Percentiles rank a stretch among this genome's conserved stretches.
phyloP scores from a whole-genome alignment of 345 rosid genomes.

The Eucalyptus erythrocorys region DNA sequence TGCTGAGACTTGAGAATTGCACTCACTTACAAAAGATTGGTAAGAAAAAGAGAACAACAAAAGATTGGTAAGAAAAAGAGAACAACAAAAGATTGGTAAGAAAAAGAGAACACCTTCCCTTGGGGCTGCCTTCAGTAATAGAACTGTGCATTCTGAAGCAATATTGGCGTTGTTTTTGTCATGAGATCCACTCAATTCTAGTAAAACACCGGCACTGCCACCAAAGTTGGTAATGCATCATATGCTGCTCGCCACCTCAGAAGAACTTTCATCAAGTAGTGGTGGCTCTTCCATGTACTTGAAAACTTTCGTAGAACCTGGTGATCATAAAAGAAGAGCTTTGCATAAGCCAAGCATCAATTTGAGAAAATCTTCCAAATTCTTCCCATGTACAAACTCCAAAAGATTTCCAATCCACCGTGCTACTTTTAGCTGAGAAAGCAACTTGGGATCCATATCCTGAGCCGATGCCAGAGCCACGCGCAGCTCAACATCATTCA shows the following conservation, averaged over 20 bases:
- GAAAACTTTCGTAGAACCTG: conserved; percentile 32
- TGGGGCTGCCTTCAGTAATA: conserved; percentile 69
- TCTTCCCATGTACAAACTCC: conserved; percentile 67
- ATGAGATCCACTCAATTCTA: conserved; percentile 35
- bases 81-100: conserved; percentile 65
- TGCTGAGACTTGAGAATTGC: conserved; percentile 49
- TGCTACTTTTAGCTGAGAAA: no score
- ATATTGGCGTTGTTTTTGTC: conserved; percentile 42
- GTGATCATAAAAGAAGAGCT: conserved; percentile 68
- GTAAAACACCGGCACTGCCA: conserved; percentile 42
- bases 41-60: conserved; percentile 56
- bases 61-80: conserved; percentile 64
- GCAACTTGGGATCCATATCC: background rate
- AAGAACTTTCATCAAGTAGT: conserved; percentile 42
- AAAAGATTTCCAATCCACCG: no score
- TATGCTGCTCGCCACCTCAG: conserved; percentile 27
- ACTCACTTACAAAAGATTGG: conserved; percentile 63
- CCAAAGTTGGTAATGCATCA: conserved; percentile 71
- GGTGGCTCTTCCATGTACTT: conserved; percentile 39
- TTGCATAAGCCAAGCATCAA: conserved; percentile 75
- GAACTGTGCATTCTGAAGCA: conserved; percentile 78
- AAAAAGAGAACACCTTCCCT: conserved; percentile 79
- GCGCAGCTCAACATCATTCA: conserved; percentile 70
- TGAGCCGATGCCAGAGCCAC: conserved; percentile 64
- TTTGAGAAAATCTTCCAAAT: conserved; percentile 90